These are phyloP conservation scores for Staphylotrichum tortipilum DNA, from an alignment of 495 filamentous ascomycete species.

Conservation along the genomic window DNA sequence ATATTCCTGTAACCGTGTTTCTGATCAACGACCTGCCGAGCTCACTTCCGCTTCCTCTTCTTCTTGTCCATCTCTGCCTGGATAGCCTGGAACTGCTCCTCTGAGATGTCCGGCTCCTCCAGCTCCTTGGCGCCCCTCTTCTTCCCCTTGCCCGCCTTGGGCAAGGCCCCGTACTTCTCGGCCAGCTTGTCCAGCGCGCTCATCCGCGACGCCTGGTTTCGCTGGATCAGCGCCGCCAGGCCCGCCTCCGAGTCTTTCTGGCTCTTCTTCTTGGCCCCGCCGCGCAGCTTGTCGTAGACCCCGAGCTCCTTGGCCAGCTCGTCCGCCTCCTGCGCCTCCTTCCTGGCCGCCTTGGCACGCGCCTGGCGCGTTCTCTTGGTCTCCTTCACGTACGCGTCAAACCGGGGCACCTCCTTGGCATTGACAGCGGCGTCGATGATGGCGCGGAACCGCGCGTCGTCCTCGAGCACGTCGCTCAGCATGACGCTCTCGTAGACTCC, in stretches of 20 bases:
- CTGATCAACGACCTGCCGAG: too few species aligned
- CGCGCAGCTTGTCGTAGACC: slow-evolving; percentile 50
- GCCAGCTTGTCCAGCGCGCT: slow-evolving; percentile 60
- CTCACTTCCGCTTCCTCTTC: slow-evolving; percentile 32
- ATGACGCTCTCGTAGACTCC: slow-evolving; percentile 72
- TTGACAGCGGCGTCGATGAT: slow-evolving; percentile 79
- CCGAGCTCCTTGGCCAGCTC: slow-evolving; percentile 62
- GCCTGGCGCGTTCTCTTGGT: slow-evolving; percentile 52
- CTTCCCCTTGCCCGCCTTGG: slow-evolving; percentile 39
- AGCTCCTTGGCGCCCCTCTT: slow-evolving; percentile 37
- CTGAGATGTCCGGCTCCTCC: slow-evolving; percentile 51
- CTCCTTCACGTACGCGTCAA: slow-evolving; percentile 63
- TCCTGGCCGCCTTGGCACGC: slow-evolving; percentile 53
- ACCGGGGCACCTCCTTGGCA: slow-evolving; percentile 53
- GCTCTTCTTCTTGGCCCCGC: slow-evolving; percentile 35
- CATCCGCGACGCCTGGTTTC: slow-evolving; percentile 28
- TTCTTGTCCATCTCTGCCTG: slow-evolving; percentile 31
- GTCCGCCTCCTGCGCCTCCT: slow-evolving; percentile 66
- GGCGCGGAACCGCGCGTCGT: slow-evolving; percentile 72
- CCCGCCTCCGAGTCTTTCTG: slow-evolving; percentile 36
- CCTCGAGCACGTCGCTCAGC: slow-evolving; percentile 73
- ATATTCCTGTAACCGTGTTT: too few species aligned
- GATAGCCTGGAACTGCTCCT: slow-evolving; percentile 56
- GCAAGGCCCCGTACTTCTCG: slow-evolving; percentile 57
- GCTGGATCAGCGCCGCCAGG: slow-evolving; percentile 35